Evolutionary conservation across 2,329 filamentous ascomycete genomes (phyloP).

Genomic region (Cryphonectria japonica): DNA sequence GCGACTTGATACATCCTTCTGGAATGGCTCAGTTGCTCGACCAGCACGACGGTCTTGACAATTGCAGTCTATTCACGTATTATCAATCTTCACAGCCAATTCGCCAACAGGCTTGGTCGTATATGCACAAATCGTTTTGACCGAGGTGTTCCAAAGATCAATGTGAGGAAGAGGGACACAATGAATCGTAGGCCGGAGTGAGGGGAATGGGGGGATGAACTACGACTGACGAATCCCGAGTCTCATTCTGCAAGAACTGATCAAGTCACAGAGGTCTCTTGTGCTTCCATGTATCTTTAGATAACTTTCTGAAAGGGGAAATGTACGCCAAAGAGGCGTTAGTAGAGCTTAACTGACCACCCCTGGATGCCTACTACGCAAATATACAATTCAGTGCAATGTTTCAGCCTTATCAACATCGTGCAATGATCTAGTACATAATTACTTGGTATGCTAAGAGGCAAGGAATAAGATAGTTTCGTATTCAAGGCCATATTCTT

Average conservation of each 20-base stretch:
- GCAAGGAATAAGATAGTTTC: background rate
- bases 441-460: background rate
- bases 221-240: constrained; percentile 40
- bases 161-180: constrained; percentile 48
- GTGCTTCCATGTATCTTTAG: background rate
- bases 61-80: background rate
- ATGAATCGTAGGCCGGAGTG: constrained; percentile 47
- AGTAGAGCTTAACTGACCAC: background rate
- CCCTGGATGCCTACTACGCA: background rate
- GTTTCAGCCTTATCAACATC: background rate
- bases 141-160: constrained; percentile 44
- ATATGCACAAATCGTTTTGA: constrained; percentile 41
- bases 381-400: background rate
- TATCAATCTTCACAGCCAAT: background rate
- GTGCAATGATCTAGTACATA: background rate
- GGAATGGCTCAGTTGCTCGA: background rate
- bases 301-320: background rate
- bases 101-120: constrained; percentile 35
- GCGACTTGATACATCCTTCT: background rate
- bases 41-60: background rate
- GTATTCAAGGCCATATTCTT: background rate
- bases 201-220: constrained; percentile 31
- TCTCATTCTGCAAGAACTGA: background rate
- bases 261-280: background rate
- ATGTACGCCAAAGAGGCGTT: background rate